These are phyloP conservation scores for Gastrodia elata DNA, from an alignment of 106 monocot species.

Conservation along the genomic window DNA sequence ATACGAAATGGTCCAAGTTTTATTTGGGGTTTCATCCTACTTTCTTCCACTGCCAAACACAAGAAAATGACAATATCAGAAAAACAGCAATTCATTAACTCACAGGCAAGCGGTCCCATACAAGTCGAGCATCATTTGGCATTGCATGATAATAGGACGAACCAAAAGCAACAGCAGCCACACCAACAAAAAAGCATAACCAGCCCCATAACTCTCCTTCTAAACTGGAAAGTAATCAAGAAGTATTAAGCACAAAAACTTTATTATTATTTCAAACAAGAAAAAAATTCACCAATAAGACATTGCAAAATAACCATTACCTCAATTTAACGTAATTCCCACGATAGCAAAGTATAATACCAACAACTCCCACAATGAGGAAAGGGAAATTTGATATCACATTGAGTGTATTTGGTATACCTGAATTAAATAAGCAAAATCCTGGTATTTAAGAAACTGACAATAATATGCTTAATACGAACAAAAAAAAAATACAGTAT, in stretches of 20 bases:
- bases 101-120: constrained; percentile 95
- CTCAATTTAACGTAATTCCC: constrained; percentile 69
- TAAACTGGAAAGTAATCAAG: constrained; percentile 34
- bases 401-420: constrained; percentile 93
- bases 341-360: constrained; percentile 63
- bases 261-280: not conserved
- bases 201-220: constrained; percentile 86
- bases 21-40: not conserved
- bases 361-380: constrained; percentile 68
- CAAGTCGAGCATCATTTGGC: constrained; percentile 82
- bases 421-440: constrained; percentile 32
- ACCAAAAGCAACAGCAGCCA: constrained; percentile 82
- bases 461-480: not conserved
- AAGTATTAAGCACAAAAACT: not conserved
- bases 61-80: not conserved
- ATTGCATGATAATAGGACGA: constrained; percentile 91
- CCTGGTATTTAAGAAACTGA: not conserved
- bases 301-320: constrained; percentile 18
- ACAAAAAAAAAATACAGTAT: not conserved
- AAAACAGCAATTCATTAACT: constrained; percentile 11
- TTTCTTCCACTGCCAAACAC: not conserved
- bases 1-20: not conserved
- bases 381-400: constrained; percentile 94
- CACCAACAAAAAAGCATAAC: constrained; percentile 77
- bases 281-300: not conserved